Conservation (phyloP, 352 stramenopile species). For the Hyaloperonospora arabidopsidis region DNA sequence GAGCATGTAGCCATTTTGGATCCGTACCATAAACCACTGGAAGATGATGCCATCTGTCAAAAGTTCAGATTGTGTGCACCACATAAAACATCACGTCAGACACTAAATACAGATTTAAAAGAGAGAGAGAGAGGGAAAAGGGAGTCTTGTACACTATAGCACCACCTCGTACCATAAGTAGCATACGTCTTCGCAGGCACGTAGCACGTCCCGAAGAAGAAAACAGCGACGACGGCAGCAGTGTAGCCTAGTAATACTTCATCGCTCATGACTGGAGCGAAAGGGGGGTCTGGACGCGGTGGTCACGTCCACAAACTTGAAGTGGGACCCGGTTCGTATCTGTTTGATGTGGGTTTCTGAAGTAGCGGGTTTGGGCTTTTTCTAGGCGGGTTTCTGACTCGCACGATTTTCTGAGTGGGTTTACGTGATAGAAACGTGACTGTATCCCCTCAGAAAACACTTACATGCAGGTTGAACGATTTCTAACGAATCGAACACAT, state of each 20-base stretch:
- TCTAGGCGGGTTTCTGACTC: too few relatives aligned
- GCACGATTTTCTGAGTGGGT: too few relatives aligned
- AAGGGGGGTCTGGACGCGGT: neutral
- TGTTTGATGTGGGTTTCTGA: neutral
- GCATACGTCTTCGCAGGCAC: constrained; percentile 75
- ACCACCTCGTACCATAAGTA: constrained; percentile 46
- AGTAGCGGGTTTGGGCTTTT: too few relatives aligned
- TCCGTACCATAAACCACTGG: constrained; percentile 80
- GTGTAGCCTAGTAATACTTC: constrained; percentile 48
- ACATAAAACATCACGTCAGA: constrained; percentile 6
- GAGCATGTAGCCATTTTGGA: too few relatives aligned
- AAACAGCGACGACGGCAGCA: constrained; percentile 55
- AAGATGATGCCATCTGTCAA: constrained; percentile 77
- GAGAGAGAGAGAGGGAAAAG: neutral
- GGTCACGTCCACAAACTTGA: neutral
- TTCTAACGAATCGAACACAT: too few relatives aligned
- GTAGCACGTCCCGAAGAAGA: constrained; percentile 84
- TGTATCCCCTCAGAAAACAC: too few relatives aligned
- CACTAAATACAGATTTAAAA: neutral
- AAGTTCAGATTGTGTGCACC: constrained; percentile 14
- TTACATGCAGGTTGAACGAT: too few relatives aligned
- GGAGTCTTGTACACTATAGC: constrained; percentile 2
- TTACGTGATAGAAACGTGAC: too few relatives aligned
- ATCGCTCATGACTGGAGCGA: constrained; percentile 18
- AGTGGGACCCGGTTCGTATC: neutral